These are phyloP conservation scores for Golubevia sp. DNA, from an alignment of 1,284 basidiomycete genomes.

Conservation along the genomic window DNA sequence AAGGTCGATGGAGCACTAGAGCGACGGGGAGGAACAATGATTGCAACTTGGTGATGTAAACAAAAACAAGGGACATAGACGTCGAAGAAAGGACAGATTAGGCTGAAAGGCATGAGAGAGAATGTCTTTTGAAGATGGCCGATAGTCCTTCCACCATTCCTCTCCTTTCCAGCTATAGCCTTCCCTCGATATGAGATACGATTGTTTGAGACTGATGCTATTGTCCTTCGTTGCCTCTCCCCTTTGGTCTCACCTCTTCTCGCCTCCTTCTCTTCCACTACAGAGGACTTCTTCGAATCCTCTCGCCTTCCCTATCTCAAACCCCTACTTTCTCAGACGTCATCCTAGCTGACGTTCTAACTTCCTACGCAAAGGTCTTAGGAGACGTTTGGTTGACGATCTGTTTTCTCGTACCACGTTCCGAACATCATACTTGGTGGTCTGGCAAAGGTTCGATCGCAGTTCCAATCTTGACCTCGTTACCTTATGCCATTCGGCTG, in stretches of 20 bases:
- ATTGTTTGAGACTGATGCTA: too few relatives aligned
- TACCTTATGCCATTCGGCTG: slow-evolving; percentile 88
- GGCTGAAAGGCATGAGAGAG: too few relatives aligned
- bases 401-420: slow-evolving; percentile 71
- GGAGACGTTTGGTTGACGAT: slow-evolving; percentile 90
- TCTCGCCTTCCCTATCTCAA: slow-evolving; percentile 70
- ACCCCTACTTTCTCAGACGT: slow-evolving; percentile 87
- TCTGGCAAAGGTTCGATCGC: slow-evolving; percentile 37
- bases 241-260: too few relatives aligned
- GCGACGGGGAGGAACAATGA: neutral
- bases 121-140: too few relatives aligned
- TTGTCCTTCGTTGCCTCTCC: too few relatives aligned
- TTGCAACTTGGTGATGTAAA: neutral
- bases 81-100: too few relatives aligned
- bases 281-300: slow-evolving; percentile 74
- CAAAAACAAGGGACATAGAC: too few relatives aligned
- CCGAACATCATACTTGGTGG: slow-evolving; percentile 50
- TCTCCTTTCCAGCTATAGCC: too few relatives aligned
- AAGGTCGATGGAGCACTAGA: too few relatives aligned
- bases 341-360: slow-evolving; percentile 91
- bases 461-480: slow-evolving; percentile 64
- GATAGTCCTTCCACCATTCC: too few relatives aligned
- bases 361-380: slow-evolving; percentile 93
- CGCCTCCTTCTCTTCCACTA: slow-evolving; percentile 7
- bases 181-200: too few relatives aligned